Conservation (phyloP, 257 asterid genomes). For the Penstemon eatonii region DNA sequence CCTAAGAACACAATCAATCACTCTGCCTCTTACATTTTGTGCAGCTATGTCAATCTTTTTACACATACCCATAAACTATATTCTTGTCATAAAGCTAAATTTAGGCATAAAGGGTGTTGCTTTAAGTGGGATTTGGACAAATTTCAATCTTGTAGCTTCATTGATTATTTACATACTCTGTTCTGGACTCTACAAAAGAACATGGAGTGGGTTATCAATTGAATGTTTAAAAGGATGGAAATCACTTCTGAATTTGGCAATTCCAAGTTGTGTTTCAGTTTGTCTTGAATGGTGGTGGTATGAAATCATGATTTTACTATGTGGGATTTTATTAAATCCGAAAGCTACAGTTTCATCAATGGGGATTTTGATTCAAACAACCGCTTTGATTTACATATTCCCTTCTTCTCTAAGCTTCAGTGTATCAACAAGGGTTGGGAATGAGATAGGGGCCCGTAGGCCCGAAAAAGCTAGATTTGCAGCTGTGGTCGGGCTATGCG, state of each 20-base stretch:
- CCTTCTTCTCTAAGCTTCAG: conserved; percentile 75
- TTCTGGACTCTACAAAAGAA: conserved; percentile 54
- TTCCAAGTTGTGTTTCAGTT: conserved; percentile 81
- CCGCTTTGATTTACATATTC: conserved; percentile 74
- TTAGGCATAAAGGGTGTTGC: conserved; percentile 71
- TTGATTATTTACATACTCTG: conserved; percentile 44
- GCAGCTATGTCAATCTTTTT: conserved; percentile 53
- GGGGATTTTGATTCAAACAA: conserved; percentile 80
- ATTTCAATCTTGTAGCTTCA: conserved; percentile 55
- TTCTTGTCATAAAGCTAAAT: conserved; percentile 50
- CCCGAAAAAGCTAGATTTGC: conserved; percentile 59
- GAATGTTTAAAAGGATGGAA: conserved; percentile 70
- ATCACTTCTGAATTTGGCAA: conserved; percentile 49
- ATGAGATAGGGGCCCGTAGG: conserved; percentile 60
- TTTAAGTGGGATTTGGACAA: conserved; percentile 59
- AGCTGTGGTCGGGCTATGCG: conserved; percentile 57
- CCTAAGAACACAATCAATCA: conserved; percentile 73
- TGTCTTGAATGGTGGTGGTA: conserved; percentile 98
- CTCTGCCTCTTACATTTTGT: conserved; percentile 67
- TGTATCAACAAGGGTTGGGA: conserved; percentile 78
- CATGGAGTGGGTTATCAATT: conserved; percentile 53
- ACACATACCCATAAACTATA: conserved; percentile 64
- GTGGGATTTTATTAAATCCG: conserved; percentile 61
- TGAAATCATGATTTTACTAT: conserved; percentile 72
- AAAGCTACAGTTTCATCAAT: conserved; percentile 76